Conservation (phyloP, 2,329 filamentous ascomycete genomes). For the Neofusicoccum laricinum region DNA sequence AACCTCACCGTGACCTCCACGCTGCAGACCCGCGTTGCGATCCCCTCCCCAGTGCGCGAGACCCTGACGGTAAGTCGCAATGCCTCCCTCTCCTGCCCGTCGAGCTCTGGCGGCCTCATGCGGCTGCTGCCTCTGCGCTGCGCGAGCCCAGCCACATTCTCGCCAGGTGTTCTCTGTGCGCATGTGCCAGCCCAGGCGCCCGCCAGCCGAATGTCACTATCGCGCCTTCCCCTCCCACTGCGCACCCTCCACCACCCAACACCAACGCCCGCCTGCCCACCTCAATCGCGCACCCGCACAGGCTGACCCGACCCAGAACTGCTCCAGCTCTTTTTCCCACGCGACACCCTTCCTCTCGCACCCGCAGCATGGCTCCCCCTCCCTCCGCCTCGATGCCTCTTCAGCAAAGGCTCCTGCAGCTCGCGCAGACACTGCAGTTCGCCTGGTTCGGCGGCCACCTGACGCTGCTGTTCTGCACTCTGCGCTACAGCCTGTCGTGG, state of each 20-base stretch:
- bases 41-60: not conserved
- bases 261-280: not conserved
- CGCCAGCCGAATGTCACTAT: not conserved
- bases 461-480: conserved; percentile 75
- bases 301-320: conserved; percentile 10
- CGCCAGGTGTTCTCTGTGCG: conserved; percentile 26
- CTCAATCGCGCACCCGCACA: not conserved
- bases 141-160: conserved; percentile 25
- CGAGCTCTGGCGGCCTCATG: not conserved
- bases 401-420: conserved; percentile 68
- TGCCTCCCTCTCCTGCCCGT: not conserved
- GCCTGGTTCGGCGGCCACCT: conserved; percentile 70
- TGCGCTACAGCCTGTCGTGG: conserved; percentile 83
- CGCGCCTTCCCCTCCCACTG: conserved; percentile 2
- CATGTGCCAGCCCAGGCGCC: not conserved
- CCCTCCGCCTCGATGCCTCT: conserved; percentile 68
- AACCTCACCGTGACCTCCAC: conserved; percentile 5
- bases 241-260: not conserved
- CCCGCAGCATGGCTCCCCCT: conserved; percentile 66
- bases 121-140: conserved; percentile 5
- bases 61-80: conserved; percentile 28
- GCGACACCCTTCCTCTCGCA: conserved; percentile 24
- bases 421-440: conserved; percentile 93
- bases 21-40: not conserved
- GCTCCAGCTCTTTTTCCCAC: conserved; percentile 21